Base-by-base conservation (phyloP, 2,329 filamentous ascomycete genomes). In the Dothideomycetes sp. region DNA sequence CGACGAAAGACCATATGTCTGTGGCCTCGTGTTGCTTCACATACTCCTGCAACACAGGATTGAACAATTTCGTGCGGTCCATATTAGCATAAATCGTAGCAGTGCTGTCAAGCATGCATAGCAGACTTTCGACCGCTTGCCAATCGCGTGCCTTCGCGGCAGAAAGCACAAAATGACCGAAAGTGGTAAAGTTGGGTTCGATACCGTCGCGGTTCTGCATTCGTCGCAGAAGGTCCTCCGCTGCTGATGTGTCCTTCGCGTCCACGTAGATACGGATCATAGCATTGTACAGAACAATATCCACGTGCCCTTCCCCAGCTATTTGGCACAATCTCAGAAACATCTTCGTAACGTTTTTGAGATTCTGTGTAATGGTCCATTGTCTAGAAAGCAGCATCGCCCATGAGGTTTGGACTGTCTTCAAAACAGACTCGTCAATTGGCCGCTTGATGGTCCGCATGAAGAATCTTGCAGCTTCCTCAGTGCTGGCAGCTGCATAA, bases 1-100 rank as follows among this genome's bases (percentile, higher is more conserved):
- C 48, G 12, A 53, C 45, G 31, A 59, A 54, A 3, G 42, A 36
- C 48, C 49, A 55, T 11, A 48, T 48, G 30, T 58, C 47, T 5
- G 32, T 36, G 5, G 45, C 43, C 17, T 27, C 43, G 31, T 57
- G 52, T 9, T 42, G 12, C 14, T 33, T 31, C 7, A 46, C 38
- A 40, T 45, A 48, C 18, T 41, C 36, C 17, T 19, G 15, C 7
- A 41, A 18, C 5, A 44, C 31, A 19, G 31, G 38, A 19, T 37
- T 19, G 15, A 44, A 44, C 17, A 41, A 8, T 11, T 36, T 34
- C 8, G 34, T 37, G 30, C 39, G 39, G n/a, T 37, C n/a, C 7
- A 18, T 15, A 7, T 11, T 15, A 19, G 34, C 39, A 3, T 34
- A n/a, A 12, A n/a, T n/a, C n/a, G 30, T 29, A 40, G 17, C 34